Conservation (phyloP, 2,329 filamentous ascomycete species). For the Penicillium vulpinum region DNA sequence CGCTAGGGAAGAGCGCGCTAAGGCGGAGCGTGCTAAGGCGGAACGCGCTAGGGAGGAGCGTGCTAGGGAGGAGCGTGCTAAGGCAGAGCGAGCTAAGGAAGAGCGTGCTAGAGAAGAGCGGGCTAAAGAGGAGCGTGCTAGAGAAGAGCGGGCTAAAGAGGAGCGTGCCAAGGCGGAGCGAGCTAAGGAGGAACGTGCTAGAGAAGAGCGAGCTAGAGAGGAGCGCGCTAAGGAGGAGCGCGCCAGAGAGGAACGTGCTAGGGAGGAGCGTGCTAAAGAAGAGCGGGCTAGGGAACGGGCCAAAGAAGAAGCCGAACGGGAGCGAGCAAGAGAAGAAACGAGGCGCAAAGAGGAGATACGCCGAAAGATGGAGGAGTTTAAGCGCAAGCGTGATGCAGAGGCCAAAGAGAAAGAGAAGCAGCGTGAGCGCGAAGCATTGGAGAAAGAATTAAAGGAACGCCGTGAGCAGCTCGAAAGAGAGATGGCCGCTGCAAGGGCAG, state of each 20-base stretch:
- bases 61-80: slow-evolving; percentile 34
- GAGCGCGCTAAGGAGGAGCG: slow-evolving; percentile 27
- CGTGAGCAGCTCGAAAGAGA: slow-evolving; percentile 43
- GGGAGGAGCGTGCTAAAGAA: no score
- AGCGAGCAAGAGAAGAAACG: slow-evolving; percentile 34
- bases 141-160: slow-evolving; percentile 13
- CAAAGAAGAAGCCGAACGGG: slow-evolving; percentile 28
- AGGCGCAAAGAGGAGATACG: slow-evolving; percentile 40
- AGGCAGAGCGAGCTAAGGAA: slow-evolving; percentile 7
- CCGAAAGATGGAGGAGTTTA: slow-evolving; percentile 42
- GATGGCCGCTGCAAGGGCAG: slow-evolving; percentile 35
- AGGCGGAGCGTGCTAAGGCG: slow-evolving; percentile 21
- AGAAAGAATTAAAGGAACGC: slow-evolving; percentile 41
- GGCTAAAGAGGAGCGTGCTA: slow-evolving; percentile 28
- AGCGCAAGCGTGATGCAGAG: slow-evolving; percentile 39
- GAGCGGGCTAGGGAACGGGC: slow-evolving; percentile 31
- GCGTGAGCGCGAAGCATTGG: slow-evolving; percentile 43
- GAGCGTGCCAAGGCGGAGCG: slow-evolving; percentile 10
- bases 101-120: slow-evolving; percentile 14
- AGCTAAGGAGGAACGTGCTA: slow-evolving; percentile 18
- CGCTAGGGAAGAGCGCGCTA: slow-evolving; percentile 4
- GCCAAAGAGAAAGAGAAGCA: slow-evolving; percentile 40
- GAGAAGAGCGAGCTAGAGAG: slow-evolving; percentile 14
- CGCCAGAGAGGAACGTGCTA: slow-evolving; percentile 28
- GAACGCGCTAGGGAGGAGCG: slow-evolving; percentile 33